These are phyloP conservation scores for Fusarium veterinarium DNA, from an alignment of 2,329 filamentous ascomycete species.

Conservation along the genomic window DNA sequence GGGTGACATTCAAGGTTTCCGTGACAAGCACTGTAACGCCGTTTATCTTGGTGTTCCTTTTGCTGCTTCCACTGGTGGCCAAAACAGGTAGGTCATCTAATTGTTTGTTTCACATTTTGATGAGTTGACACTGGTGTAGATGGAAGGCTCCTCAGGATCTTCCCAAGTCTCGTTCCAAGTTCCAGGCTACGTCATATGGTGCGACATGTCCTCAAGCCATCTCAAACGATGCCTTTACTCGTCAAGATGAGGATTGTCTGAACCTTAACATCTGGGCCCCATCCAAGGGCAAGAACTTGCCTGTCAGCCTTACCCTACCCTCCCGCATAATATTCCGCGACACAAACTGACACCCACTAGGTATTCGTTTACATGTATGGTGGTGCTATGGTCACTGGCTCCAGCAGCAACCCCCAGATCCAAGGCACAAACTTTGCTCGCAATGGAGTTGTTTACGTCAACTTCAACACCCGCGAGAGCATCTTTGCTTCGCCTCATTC, in stretches of 20 bases:
- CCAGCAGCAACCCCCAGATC: constrained; percentile 54
- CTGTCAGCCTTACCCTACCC: constrained; percentile 36
- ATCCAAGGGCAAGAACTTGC: constrained; percentile 40
- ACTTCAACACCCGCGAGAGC: constrained; percentile 56
- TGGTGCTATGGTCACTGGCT: constrained; percentile 47
- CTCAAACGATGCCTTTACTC: constrained; percentile 22
- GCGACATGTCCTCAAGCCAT: constrained; percentile 42
- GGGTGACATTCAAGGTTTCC: constrained; percentile 51
- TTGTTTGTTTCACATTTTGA: not conserved
- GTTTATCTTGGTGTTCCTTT: constrained; percentile 55
- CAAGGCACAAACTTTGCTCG: constrained; percentile 52
- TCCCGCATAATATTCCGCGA: not conserved
- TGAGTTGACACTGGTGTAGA: constrained; percentile 21
- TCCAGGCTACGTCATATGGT: constrained; percentile 34
- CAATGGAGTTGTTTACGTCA: constrained; percentile 53
- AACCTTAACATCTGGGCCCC: constrained; percentile 55
- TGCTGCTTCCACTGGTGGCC: constrained; percentile 53
- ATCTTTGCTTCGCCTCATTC: constrained; percentile 59
- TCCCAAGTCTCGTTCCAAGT: constrained; percentile 16
- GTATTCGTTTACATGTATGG: constrained; percentile 58
- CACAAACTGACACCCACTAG: not conserved
- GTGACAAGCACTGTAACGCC: constrained; percentile 48
- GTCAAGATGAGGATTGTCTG: constrained; percentile 54
- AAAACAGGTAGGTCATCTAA: constrained; percentile 45
- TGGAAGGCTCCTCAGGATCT: constrained; percentile 39